phyloP scores from a whole-genome alignment of 2,329 filamentous ascomycete species.

The Ceratocystiopsis minuta region DNA sequence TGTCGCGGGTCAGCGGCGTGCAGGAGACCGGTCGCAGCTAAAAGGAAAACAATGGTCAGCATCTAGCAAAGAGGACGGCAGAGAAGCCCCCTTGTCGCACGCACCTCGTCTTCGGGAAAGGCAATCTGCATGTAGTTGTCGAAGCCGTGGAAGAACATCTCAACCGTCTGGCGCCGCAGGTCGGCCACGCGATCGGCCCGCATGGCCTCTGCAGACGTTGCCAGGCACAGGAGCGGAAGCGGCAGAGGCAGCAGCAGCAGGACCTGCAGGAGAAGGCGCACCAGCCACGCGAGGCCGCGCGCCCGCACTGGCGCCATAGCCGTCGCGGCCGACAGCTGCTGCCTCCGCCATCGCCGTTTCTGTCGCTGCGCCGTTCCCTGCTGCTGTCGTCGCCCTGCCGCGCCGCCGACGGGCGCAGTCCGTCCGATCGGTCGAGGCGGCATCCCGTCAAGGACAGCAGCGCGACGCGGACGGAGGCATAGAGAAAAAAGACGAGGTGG shows the following conservation, averaged over 20 bases:
- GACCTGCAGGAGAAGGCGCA: neutral
- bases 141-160: constrained; percentile 94
- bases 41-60: neutral
- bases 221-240: constrained; percentile 14
- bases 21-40: constrained; percentile 76
- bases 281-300: no score
- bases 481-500: no score
- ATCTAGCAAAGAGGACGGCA: no score
- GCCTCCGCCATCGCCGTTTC: neutral
- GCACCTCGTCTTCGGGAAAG: constrained; percentile 83
- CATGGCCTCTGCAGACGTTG: constrained; percentile 28
- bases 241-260: neutral
- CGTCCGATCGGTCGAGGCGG: constrained; percentile 19
- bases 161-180: constrained; percentile 41
- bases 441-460: no score
- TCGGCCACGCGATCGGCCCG: constrained; percentile 33
- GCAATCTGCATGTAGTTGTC: constrained; percentile 87
- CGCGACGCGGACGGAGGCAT: constrained; percentile 13
- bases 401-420: constrained; percentile 4
- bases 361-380: neutral
- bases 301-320: no score
- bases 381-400: neutral
- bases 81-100: neutral
- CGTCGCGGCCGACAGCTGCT: no score
- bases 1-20: constrained; percentile 66